Percentiles rank a stretch among this genome's conserved stretches.
Conservation (phyloP, 768 basidiomycete genomes). For the Tricholoma terreum region DNA sequence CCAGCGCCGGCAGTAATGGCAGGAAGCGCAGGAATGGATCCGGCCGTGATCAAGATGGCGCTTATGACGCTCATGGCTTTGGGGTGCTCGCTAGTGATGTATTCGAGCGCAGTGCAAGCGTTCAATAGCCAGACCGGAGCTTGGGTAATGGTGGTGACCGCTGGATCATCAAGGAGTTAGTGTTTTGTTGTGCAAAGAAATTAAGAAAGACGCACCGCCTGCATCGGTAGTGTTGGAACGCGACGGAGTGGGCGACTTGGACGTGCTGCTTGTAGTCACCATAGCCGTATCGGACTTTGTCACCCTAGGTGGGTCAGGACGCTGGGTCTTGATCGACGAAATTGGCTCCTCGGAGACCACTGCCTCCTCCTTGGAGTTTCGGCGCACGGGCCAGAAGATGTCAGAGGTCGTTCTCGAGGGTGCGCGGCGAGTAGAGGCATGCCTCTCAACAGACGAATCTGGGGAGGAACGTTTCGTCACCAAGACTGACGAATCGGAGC, state of each 20-base stretch:
- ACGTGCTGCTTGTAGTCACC: slow-evolving; percentile 2
- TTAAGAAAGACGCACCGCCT: slow-evolving; percentile 13
- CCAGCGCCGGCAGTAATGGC: slow-evolving; percentile 67
- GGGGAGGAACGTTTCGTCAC: slow-evolving; percentile 24
- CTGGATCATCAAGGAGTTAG: slow-evolving; percentile 13
- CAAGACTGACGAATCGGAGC: slow-evolving; percentile 26
- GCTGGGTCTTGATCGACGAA: slow-evolving; percentile 18
- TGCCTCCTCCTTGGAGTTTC: slow-evolving; percentile 21
- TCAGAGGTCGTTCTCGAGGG: slow-evolving; percentile 18
- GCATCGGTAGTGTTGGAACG: slow-evolving; percentile 15
- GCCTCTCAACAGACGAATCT: slow-evolving; percentile 19
- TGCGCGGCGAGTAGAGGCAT: slow-evolving; percentile 1
- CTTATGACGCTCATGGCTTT: slow-evolving; percentile 70
- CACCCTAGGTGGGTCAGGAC: slow-evolving; percentile 26
- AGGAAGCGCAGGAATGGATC: slow-evolving; percentile 70
- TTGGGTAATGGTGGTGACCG: slow-evolving; percentile 45
- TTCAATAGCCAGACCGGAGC: slow-evolving; percentile 77
- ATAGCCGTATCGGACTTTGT: slow-evolving; percentile 22
- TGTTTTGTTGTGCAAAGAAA: neutral
- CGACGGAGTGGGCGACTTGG: slow-evolving; percentile 11
- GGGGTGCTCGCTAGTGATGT: slow-evolving; percentile 71
- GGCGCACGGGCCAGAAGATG: slow-evolving; percentile 21
- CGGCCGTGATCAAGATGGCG: slow-evolving; percentile 77
- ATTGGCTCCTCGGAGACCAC: slow-evolving; percentile 21
- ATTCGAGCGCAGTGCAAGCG: slow-evolving; percentile 72